phyloP scores from a whole-genome alignment of 768 basidiomycete species.

The Cystobasidiopsis lactophilus region DNA sequence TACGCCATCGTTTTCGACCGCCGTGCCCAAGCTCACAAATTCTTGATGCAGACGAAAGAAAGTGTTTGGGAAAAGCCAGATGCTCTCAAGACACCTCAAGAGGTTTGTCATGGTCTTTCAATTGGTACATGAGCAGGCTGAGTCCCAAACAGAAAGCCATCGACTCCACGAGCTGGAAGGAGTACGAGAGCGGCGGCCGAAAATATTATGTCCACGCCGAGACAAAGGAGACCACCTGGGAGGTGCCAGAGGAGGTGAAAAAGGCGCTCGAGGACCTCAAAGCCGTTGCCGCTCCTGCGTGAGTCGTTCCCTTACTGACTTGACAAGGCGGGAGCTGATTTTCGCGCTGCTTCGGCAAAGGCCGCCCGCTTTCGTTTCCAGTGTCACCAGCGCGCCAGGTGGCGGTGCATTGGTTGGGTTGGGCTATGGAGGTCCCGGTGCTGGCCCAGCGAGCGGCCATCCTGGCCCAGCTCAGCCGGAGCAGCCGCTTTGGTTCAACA shows the following conservation, averaged over 20 bases:
- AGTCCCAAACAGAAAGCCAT: constrained; percentile 44
- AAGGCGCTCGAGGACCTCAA: constrained; percentile 5
- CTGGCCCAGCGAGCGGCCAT: constrained; percentile 3
- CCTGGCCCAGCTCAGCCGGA: constrained; percentile 31
- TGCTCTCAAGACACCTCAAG: constrained; percentile 76
- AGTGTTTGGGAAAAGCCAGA: constrained; percentile 99
- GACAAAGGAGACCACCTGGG: constrained; percentile 89
- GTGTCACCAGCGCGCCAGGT: not conserved
- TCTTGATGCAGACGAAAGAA: no score
- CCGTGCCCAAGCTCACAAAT: no score
- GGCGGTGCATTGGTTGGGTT: constrained; percentile 12
- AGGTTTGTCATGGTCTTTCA: constrained; percentile 32
- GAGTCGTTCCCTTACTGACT: constrained; percentile 12
- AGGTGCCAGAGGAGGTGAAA: constrained; percentile 73
- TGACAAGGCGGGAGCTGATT: constrained; percentile 38
- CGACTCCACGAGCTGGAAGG: constrained; percentile 78
- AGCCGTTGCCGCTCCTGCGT: constrained; percentile 57
- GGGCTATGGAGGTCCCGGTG: constrained; percentile 7
- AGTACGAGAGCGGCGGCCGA: constrained; percentile 55
- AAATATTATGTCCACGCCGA: constrained; percentile 40
- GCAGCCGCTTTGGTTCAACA: constrained; percentile 29
- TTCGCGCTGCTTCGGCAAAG: no score
- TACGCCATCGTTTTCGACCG: no score
- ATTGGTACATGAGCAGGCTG: not conserved
- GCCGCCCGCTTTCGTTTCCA: no score